Percentiles rank a stretch among this genome's conserved stretches.
Evolutionary conservation across 1,284 basidiomycete genomes (phyloP).

Genomic region (Coriolopsis trogii): DNA sequence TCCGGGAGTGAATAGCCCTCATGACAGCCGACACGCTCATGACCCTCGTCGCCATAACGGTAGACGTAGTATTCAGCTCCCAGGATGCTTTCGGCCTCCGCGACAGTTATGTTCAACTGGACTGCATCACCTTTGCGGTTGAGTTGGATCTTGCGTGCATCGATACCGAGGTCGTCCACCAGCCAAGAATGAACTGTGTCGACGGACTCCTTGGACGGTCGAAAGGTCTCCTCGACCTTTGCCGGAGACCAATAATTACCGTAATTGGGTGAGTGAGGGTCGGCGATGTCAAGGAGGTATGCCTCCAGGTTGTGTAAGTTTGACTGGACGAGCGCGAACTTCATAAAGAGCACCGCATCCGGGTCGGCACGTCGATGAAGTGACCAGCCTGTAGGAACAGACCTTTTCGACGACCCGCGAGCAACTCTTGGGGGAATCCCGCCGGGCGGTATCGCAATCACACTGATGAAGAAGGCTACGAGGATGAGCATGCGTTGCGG

Average conservation of each 20-base stretch:
- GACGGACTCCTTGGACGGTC: slow-evolving; percentile 44
- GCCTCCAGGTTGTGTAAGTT: slow-evolving; percentile 45
- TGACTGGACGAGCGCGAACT: slow-evolving; percentile 44
- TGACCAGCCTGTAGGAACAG: slow-evolving; percentile 7
- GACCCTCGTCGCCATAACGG: slow-evolving; percentile 38
- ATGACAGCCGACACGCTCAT: slow-evolving; percentile 34
- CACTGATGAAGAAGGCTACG: too few relatives aligned
- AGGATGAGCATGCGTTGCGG: too few relatives aligned
- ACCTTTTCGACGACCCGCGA: background rate
- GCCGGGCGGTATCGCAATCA: background rate
- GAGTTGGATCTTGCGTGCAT: slow-evolving; percentile 33
- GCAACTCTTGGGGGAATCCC: background rate
- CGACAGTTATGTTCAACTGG: slow-evolving; percentile 44
- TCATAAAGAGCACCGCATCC: slow-evolving; percentile 3
- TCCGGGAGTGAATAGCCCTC: slow-evolving; percentile 27
- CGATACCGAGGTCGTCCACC: slow-evolving; percentile 32
- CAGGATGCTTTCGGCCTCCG: slow-evolving; percentile 47
- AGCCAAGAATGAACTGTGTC: slow-evolving; percentile 36
- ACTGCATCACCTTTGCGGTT: slow-evolving; percentile 43
- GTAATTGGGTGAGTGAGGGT: slow-evolving; percentile 44
- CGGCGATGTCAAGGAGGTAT: slow-evolving; percentile 45
- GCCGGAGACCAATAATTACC: slow-evolving; percentile 44
- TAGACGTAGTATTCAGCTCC: slow-evolving; percentile 50
- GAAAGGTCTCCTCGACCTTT: slow-evolving; percentile 42
- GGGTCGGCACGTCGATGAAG: slow-evolving; percentile 5